phyloP scores from a whole-genome alignment of 1,139 yeast species.

The Arxiozyma bovina region DNA sequence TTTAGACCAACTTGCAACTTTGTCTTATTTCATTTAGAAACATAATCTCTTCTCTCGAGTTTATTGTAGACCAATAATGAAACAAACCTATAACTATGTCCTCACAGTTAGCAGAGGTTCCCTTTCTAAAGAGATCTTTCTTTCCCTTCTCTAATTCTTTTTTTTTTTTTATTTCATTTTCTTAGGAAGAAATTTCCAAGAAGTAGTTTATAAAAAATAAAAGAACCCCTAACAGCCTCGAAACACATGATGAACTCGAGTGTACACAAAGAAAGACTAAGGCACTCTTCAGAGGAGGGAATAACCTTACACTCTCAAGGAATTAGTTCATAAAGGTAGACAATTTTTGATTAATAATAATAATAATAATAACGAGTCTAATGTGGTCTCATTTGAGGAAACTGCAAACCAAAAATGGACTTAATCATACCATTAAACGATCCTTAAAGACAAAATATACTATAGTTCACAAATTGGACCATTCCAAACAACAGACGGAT shows the following conservation, averaged over 20 bases:
- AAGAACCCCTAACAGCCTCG: not conserved
- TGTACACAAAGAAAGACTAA: not conserved
- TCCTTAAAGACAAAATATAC: slow-evolving; percentile 25
- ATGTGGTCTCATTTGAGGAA: not conserved
- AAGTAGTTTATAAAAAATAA: not conserved
- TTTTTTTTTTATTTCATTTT: not conserved
- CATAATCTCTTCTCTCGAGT: slow-evolving; percentile 92
- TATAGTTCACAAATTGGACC: slow-evolving; percentile 14
- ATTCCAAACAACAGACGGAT: not conserved
- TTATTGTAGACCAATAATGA: slow-evolving; percentile 94
- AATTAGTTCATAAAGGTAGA: not conserved
- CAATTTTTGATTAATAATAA: not conserved
- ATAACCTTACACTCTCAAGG: not conserved
- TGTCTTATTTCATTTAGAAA: slow-evolving; percentile 68
- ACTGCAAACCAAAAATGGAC: not conserved
- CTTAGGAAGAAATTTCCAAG: not conserved
- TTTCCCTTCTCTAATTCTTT: too few relatives aligned
- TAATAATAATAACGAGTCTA: not conserved
- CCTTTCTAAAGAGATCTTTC: slow-evolving; percentile 60
- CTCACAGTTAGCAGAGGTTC: slow-evolving; percentile 85
- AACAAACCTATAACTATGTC: slow-evolving; percentile 89
- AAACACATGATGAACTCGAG: not conserved
- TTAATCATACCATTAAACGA: slow-evolving; percentile 4
- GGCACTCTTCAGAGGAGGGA: too few relatives aligned
- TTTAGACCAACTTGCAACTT: too few relatives aligned